Base-by-base conservation (phyloP, 192 early-diverging fungal species). In the Mortierella hygrophila region DNA sequence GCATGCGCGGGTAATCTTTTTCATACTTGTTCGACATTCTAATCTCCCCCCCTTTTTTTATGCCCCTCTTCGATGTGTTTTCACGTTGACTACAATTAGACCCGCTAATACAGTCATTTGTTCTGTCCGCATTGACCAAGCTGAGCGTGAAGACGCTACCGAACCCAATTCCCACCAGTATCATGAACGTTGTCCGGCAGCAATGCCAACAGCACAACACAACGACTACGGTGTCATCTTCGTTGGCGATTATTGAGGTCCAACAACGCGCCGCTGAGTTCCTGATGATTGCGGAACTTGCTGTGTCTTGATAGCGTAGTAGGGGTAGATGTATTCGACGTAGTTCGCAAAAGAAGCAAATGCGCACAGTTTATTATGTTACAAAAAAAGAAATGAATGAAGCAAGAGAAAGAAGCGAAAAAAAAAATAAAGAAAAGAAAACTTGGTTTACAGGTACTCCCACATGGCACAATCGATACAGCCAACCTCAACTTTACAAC, bases 391-490 rank as follows among this genome's bases (percentile, higher is more conserved):
- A 35, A 35, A 35, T 35, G 35, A 35, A 35, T 35, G 35, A 35
- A 35, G 35, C 35, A 35, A 65, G 44, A 60, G 60, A 44, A 68
- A 46, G 40, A n/a, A 0, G 38, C 42, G 20, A 46, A 72, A 70
- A 15, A 70, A 63, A 54, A 44, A 78, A 35, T 21, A 55, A 69
- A 60, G 7, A 3, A 26, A 49, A 70, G 11, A 70, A 75, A 75
- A 65, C 4, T 18, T 18, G 6, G 8, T 54, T 68, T 80, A 85
- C 83, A 93, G 68, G 82, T 93, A 97, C 57, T 94, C 91, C 97
- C 97, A 97, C 84, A 90, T 77, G 9, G 81, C 90, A 79, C 97
- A 97, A 83, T 97, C 96, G 9, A 86, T 82, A 83, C 97, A 98
- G 49, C 93, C 89, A 41, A 41, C 69, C 41, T 93, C 89, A 37